Conservation (phyloP, 2,329 filamentous ascomycete species). For the Ambrosiella xylebori region DNA sequence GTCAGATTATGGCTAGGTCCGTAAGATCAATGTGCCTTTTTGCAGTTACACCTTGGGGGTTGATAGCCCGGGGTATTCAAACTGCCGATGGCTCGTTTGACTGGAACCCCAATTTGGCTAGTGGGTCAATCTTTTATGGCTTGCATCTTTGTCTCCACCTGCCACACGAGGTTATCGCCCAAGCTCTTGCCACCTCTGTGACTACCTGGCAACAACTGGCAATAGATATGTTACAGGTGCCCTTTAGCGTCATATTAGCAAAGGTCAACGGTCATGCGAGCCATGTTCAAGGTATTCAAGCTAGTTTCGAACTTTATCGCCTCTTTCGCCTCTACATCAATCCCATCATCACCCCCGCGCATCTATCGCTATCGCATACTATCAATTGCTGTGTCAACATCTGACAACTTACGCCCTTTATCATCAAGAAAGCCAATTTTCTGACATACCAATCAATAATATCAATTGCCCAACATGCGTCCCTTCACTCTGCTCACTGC, state of each 20-base stretch:
- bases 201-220: no score
- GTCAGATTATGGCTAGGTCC: no score
- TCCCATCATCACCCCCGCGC: neutral
- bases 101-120: no score
- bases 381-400: neutral
- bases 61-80: no score
- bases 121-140: no score
- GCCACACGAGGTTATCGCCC: no score
- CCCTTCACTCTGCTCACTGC: slow-evolving; percentile 35
- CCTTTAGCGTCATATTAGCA: neutral
- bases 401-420: neutral
- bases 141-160: no score
- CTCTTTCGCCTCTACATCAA: neutral
- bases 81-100: no score
- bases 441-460: neutral
- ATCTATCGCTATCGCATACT: neutral
- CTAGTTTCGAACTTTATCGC: slow-evolving; percentile 2
- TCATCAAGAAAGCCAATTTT: neutral
- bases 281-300: neutral
- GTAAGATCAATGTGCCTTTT: no score
- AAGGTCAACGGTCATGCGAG: neutral
- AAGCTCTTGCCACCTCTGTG: no score
- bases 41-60: no score
- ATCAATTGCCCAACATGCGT: slow-evolving; percentile 39
- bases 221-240: no score